These are phyloP conservation scores for Fennellomyces sp. DNA, from an alignment of 371 early-diverging fungal genomes.

Conservation along the genomic window DNA sequence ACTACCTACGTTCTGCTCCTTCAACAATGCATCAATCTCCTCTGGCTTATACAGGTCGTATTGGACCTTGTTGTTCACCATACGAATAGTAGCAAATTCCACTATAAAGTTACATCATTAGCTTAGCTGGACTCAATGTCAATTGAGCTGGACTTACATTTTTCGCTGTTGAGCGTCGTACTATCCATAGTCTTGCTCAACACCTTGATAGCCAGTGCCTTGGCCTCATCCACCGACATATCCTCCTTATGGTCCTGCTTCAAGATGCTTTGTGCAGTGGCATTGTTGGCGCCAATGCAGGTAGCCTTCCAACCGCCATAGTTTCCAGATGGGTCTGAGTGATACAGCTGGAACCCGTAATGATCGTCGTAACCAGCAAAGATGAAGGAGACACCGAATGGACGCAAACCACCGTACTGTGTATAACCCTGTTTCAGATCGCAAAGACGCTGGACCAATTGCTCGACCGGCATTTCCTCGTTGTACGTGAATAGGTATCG, in stretches of 20 bases:
- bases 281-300: slow-evolving; percentile 95
- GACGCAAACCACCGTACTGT: slow-evolving; percentile 98
- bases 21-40: slow-evolving; percentile 79
- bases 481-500: slow-evolving; percentile 87
- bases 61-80: slow-evolving; percentile 53
- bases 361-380: slow-evolving; percentile 95
- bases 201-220: slow-evolving; percentile 88
- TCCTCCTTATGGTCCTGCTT: slow-evolving; percentile 95
- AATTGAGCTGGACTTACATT: slow-evolving; percentile 60
- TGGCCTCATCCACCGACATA: slow-evolving; percentile 87
- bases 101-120: too few relatives aligned
- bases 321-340: slow-evolving; percentile 99
- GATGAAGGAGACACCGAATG: slow-evolving; percentile 98
- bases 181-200: slow-evolving; percentile 96
- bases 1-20: slow-evolving; percentile 64
- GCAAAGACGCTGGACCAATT: slow-evolving; percentile 93
- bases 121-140: too few relatives aligned
- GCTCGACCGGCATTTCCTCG: slow-evolving; percentile 91
- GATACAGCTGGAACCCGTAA: slow-evolving; percentile 95
- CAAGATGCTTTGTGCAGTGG: slow-evolving; percentile 89
- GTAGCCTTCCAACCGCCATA: slow-evolving; percentile 99
- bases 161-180: slow-evolving; percentile 86
- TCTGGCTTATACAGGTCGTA: slow-evolving; percentile 71
- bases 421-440: slow-evolving; percentile 99
- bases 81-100: slow-evolving; percentile 81